Evolutionary conservation across 176 grass and related monocot species (phyloP).

Genomic region (Hordeum vulgare): MorexV3_pseudomolecules_assembly NC_058524.1:371062276-371062775

Average conservation of each 20-base stretch:
- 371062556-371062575: slow-evolving; percentile 21
- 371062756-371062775: slow-evolving; percentile 4
- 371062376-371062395: slow-evolving; percentile 36
- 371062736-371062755: background rate
- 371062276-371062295: too few relatives aligned
- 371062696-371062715: background rate
- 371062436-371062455: slow-evolving; percentile 7
- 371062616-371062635: background rate
- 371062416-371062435: slow-evolving; percentile 5
- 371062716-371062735: slow-evolving; percentile 1
- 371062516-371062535: slow-evolving; percentile 1
- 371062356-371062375: slow-evolving; percentile 18
- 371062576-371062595: slow-evolving; percentile 3
- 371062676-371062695: too few relatives aligned
- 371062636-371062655: background rate
- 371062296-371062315: too few relatives aligned
- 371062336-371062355: too few relatives aligned
- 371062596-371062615: slow-evolving; percentile 18
- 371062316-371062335: too few relatives aligned
- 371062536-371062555: background rate
- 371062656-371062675: background rate
- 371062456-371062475: slow-evolving; percentile 10
- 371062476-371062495: slow-evolving; percentile 10
- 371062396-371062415: slow-evolving; percentile 29
- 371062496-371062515: slow-evolving; percentile 9